Evolutionary conservation across 768 basidiomycete genomes (phyloP).

Genomic region (Tremella fuciformis): DNA sequence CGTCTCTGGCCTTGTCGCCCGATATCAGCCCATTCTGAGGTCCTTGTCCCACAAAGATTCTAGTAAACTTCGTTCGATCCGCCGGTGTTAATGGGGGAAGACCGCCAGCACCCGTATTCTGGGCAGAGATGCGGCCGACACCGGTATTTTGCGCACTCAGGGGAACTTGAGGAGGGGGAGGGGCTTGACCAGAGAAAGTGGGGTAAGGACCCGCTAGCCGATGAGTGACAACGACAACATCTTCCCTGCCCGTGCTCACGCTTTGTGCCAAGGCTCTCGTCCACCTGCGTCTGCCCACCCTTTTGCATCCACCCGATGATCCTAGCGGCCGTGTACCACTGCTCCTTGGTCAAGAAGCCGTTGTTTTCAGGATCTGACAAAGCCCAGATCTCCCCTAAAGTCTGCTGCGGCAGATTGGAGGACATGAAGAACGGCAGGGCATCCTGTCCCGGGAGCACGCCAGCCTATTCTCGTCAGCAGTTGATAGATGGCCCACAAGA

Average conservation of each 20-base stretch:
- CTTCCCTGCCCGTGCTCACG: constrained; percentile 58
- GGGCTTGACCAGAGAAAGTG: constrained; percentile 65
- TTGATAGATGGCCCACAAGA: neutral
- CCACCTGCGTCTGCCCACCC: constrained; percentile 63
- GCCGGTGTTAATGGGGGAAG: constrained; percentile 70
- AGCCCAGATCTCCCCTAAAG: constrained; percentile 89
- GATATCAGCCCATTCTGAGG: constrained; percentile 73
- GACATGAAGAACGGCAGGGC: constrained; percentile 83
- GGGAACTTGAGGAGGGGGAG: constrained; percentile 56
- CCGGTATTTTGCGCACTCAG: constrained; percentile 49
- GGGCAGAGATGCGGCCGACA: constrained; percentile 57
- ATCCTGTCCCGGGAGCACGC: constrained; percentile 66
- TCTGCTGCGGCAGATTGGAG: constrained; percentile 70
- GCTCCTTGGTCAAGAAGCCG: constrained; percentile 83
- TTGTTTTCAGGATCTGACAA: constrained; percentile 90
- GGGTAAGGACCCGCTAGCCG: constrained; percentile 74
- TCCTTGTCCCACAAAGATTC: constrained; percentile 69
- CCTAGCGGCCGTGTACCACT: constrained; percentile 81
- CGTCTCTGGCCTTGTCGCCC: constrained; percentile 79
- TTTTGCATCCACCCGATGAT: constrained; percentile 91
- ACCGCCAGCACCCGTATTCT: constrained; percentile 47
- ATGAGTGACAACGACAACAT: constrained; percentile 11
- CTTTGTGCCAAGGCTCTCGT: constrained; percentile 62
- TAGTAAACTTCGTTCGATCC: constrained; percentile 80
- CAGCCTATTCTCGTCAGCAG: constrained; percentile 24